phyloP scores from a whole-genome alignment of 169 alveolate species.

The Amoebophrya sp. region DNA sequence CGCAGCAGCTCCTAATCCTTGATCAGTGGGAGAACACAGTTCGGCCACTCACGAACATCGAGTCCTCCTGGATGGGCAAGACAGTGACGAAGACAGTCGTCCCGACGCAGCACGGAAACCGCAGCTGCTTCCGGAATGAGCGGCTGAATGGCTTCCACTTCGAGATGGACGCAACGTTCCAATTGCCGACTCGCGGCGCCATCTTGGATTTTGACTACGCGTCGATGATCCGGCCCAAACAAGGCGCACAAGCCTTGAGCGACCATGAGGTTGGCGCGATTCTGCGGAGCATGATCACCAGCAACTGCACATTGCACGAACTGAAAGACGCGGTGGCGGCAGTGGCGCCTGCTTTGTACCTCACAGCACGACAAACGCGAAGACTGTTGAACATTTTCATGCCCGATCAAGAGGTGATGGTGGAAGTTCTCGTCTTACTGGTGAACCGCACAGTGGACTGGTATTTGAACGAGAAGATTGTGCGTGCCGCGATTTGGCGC shows the following conservation, averaged over 20 bases:
- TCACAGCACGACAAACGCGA: neutral
- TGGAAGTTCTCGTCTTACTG: neutral
- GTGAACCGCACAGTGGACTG: conserved; percentile 14
- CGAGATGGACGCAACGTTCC: neutral
- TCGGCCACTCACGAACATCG: neutral
- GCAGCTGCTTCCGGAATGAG: conserved; percentile 24
- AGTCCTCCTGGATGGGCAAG: too few species aligned
- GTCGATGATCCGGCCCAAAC: neutral
- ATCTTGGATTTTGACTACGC: neutral
- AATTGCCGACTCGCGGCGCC: neutral
- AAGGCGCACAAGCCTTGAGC: neutral
- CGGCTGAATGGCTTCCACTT: neutral
- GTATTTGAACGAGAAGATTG: neutral
- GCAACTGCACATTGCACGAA: neutral
- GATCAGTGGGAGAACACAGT: neutral
- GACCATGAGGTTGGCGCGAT: neutral
- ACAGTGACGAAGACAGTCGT: too few species aligned
- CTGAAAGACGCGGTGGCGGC: neutral
- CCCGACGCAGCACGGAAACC: neutral
- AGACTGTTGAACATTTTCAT: neutral
- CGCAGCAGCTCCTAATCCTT: neutral
- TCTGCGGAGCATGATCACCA: neutral
- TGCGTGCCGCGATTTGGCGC: neutral
- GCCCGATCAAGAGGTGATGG: neutral
- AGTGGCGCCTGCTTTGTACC: neutral